These are phyloP conservation scores for Hemerocallis citrina DNA, from an alignment of 106 monocot species.

Conservation along the genomic window DNA sequence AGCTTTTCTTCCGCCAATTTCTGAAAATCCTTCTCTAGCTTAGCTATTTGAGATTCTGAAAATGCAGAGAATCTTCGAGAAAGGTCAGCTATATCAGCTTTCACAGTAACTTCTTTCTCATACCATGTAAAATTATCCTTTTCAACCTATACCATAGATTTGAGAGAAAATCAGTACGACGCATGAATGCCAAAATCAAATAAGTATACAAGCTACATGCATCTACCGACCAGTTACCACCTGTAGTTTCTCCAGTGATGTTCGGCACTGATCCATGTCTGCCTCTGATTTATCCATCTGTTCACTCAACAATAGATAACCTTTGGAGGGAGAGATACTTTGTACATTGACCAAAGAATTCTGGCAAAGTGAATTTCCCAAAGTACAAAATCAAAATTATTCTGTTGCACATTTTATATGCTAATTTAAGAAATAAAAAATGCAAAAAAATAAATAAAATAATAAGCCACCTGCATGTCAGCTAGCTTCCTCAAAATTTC, in stretches of 20 bases:
- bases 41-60: conserved; percentile 46
- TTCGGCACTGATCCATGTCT: conserved; percentile 47
- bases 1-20: conserved; percentile 43
- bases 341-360: conserved; percentile 51
- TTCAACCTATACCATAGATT: conserved; percentile 48
- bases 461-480: conserved; percentile 44
- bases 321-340: conserved; percentile 45
- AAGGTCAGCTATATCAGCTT: conserved; percentile 66
- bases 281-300: conserved; percentile 58
- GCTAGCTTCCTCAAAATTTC: conserved; percentile 58
- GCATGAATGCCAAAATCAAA: not conserved
- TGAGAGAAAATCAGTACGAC: conserved; percentile 8
- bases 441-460: not conserved
- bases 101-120: conserved; percentile 66
- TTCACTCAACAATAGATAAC: conserved; percentile 36
- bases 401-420: not conserved
- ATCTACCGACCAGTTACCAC: conserved; percentile 53
- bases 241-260: conserved; percentile 80
- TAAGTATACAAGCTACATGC: conserved; percentile 20
- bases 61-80: conserved; percentile 32
- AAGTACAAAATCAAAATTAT: not conserved
- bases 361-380: too few species aligned
- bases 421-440: conserved; percentile 4
- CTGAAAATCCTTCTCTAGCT: conserved; percentile 43
- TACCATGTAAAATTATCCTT: conserved; percentile 74